Percentiles rank a stretch among this genome's conserved stretches.
Evolutionary conservation across 192 early-diverging fungal genomes (phyloP).

Genomic region (Linnemannia exigua): DNA sequence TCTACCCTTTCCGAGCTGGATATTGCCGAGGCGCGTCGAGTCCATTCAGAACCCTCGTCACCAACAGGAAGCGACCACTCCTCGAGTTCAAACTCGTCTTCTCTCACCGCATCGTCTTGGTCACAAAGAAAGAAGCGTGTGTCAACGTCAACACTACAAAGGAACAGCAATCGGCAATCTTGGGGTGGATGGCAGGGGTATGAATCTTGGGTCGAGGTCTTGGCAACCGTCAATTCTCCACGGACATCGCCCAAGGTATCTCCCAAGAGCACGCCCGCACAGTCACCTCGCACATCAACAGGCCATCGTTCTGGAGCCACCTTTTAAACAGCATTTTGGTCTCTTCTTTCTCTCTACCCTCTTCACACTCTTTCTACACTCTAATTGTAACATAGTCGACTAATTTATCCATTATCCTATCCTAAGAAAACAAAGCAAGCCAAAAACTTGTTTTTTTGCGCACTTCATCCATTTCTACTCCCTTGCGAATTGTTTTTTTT

Average conservation of each 20-base stretch:
- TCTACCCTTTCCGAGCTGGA: background rate
- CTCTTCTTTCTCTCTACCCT: background rate
- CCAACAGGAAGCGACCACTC: conserved; percentile 37
- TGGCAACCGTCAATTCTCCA: conserved; percentile 39
- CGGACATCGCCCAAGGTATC: conserved; percentile 27
- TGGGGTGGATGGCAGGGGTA: conserved; percentile 58
- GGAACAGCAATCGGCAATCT: conserved; percentile 22
- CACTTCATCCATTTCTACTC: background rate
- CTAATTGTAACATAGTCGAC: conserved; percentile 1
- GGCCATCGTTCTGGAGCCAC: conserved; percentile 4
- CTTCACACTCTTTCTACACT: background rate
- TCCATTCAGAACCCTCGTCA: conserved; percentile 25
- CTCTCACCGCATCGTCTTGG: conserved; percentile 12
- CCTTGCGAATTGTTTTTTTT: background rate
- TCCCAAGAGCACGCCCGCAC: conserved; percentile 34
- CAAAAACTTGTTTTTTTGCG: background rate
- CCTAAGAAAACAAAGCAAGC: background rate
- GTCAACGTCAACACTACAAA: background rate
- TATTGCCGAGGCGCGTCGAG: conserved; percentile 14
- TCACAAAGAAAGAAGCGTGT: conserved; percentile 7
- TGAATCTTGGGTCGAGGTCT: conserved; percentile 50
- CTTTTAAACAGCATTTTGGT: background rate
- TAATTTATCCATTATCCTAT: background rate
- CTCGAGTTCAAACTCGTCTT: background rate
- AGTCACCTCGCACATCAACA: conserved; percentile 25